A percentile compares a stretch with the other conserved stretches of the same genome.
Evolutionary conservation across 2,329 filamentous ascomycete species (phyloP).

Genomic region (Coniochaeta hoffmannii): DNA sequence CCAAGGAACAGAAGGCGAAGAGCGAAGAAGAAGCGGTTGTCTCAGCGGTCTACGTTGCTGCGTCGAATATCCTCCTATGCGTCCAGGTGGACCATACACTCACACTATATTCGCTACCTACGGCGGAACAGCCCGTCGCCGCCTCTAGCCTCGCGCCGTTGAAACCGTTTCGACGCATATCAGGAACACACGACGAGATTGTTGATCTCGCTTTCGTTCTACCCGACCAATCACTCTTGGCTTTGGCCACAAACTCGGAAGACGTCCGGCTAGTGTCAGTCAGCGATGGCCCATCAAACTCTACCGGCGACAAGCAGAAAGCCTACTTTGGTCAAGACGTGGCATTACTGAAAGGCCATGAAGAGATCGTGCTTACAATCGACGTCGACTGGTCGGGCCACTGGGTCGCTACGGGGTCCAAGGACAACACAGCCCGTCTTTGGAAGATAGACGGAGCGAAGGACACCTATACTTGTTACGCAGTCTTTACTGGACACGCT

Average conservation of each 20-base stretch:
- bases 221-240: constrained; percentile 71
- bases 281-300: constrained; percentile 26
- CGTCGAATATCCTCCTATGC: constrained; percentile 65
- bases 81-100: constrained; percentile 88
- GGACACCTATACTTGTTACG: constrained; percentile 50
- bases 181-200: constrained; percentile 94
- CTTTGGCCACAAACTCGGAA: constrained; percentile 90
- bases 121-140: constrained; percentile 16
- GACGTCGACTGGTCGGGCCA: constrained; percentile 95
- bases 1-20: constrained; percentile 58
- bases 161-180: constrained; percentile 67
- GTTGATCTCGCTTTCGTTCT: constrained; percentile 89
- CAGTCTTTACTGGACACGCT: constrained; percentile 76
- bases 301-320: constrained; percentile 18
- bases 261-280: constrained; percentile 83
- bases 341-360: constrained; percentile 77
- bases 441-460: constrained; percentile 79
- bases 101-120: constrained; percentile 56
- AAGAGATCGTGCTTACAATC: constrained; percentile 91
- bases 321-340: constrained; percentile 86
- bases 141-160: constrained; percentile 23
- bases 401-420: constrained; percentile 93
- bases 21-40: constrained; percentile 62
- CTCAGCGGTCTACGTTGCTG: constrained; percentile 58
- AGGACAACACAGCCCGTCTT: constrained; percentile 88